A percentile compares a stretch with the other conserved stretches of the same genome.
phyloP scores from a whole-genome alignment of 1,139 yeast species.

The Sugiyamaella sp. region DNA sequence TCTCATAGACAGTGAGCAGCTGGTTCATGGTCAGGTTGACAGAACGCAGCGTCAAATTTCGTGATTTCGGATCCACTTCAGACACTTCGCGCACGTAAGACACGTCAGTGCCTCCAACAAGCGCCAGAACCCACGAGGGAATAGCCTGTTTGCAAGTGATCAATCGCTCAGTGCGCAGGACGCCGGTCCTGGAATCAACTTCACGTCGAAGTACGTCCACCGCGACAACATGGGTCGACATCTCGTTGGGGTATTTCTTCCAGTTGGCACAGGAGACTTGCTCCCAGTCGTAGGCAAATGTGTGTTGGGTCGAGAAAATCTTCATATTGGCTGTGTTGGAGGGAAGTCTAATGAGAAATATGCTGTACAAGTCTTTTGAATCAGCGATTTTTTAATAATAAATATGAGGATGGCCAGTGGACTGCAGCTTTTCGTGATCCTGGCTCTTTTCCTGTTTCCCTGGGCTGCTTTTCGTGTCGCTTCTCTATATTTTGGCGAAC shows the following conservation, averaged over 20 bases:
- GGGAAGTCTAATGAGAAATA: background rate
- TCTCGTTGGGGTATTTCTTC: slow-evolving; percentile 93
- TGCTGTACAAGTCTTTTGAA: background rate
- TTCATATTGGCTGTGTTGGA: slow-evolving; percentile 55
- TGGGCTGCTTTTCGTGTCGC: too few relatives aligned
- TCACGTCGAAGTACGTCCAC: slow-evolving; percentile 85
- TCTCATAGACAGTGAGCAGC: slow-evolving; percentile 78
- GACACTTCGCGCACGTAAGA: slow-evolving; percentile 90
- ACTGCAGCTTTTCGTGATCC: too few relatives aligned
- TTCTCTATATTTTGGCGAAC: too few relatives aligned
- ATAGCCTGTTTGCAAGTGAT: slow-evolving; percentile 88
- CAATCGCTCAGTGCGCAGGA: slow-evolving; percentile 78
- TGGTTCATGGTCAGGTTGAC: slow-evolving; percentile 83
- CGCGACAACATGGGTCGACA: slow-evolving; percentile 91
- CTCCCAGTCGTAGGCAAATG: slow-evolving; percentile 85
- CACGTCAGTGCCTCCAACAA: slow-evolving; percentile 74
- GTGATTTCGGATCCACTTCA: slow-evolving; percentile 69
- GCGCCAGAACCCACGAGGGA: slow-evolving; percentile 74
- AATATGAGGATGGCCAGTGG: too few relatives aligned
- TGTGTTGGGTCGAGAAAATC: slow-evolving; percentile 68
- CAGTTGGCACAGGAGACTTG: slow-evolving; percentile 96
- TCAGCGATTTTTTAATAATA: too few relatives aligned
- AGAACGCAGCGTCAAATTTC: slow-evolving; percentile 78
- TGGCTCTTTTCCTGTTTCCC: too few relatives aligned
- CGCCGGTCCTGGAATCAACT: slow-evolving; percentile 56